Base-by-base conservation (phyloP, 208 protist genomes). In the Trypanosoma cruzi region DNA sequence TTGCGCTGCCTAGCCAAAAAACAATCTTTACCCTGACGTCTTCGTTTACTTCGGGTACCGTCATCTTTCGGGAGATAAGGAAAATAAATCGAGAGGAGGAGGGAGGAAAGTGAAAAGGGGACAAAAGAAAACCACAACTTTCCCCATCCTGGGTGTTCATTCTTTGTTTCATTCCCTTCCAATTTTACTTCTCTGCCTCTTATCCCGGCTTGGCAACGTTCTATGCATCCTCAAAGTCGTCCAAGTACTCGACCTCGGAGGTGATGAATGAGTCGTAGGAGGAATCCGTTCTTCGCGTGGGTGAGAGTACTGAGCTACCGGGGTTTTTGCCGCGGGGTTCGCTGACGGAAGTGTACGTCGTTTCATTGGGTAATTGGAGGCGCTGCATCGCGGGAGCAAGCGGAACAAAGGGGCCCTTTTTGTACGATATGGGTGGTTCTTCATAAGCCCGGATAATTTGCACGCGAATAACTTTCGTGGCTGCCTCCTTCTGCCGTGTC, bases 371-470 rank as follows among this genome's bases (percentile, higher is more conserved):
- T 8, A 14, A 3, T n/a, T 5, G 20, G 11, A 29, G 52, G 3
- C 11, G 16, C 14, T 14, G 20, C 14, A 3, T 24, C 52, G 6
- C 18, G 22, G 13, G 11, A 32, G 2, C 22, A 24, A 75, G 62
- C 22, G 70, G 54, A 8, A 14, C 36, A 59, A 77, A 89, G 13
- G 84, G 84, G 14, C 68, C 62, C 56, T 90, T 93, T 49, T 79
- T 77, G 53, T 86, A 85, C 11, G 84, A 82, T 48, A 84, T 61
- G 2, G 82, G 87, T 0, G 81, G 68, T 1, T 81, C 73, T 31
- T 86, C 80, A 62, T 84, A 93, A 1, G 61, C 81, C 26, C 79
- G 73, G 14, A 93, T 67, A n/a, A 93, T 64, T 62, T 90, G 76
- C 22, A 90, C 84, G 22, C 71, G 72, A 22, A 88, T 16, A 8